Evolutionary conservation across 176 grass and related monocot genomes (phyloP).

Genomic region (Juncus inflexus): DNA sequence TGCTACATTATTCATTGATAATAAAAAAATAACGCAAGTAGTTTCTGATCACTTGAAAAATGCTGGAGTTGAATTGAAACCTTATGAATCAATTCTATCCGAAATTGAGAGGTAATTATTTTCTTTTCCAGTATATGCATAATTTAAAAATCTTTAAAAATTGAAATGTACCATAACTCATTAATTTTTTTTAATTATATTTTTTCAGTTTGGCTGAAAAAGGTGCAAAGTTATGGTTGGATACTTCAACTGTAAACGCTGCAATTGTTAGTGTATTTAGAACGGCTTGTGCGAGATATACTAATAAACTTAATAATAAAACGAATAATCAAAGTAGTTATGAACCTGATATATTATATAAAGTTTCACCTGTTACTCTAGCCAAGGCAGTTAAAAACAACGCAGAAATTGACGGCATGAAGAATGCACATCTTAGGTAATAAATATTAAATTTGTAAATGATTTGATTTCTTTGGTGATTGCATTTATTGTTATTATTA

Average conservation of each 20-base stretch:
- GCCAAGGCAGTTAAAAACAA: conserved; percentile 87
- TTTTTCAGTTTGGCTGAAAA: conserved; percentile 70
- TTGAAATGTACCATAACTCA: not conserved
- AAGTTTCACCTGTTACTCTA: conserved; percentile 66
- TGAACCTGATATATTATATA: conserved; percentile 45
- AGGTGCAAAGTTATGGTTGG: conserved; percentile 75
- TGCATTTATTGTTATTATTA: conserved; percentile 20
- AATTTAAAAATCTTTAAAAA: too few relatives aligned
- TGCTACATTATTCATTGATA: conserved; percentile 83
- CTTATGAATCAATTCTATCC: conserved; percentile 67
- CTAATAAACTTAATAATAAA: conserved; percentile 24
- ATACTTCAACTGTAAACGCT: conserved; percentile 87
- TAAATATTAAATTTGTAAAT: conserved; percentile 12
- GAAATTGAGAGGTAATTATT: conserved; percentile 65
- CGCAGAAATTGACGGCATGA: conserved; percentile 88
- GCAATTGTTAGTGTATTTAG: conserved; percentile 75
- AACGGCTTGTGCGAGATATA: conserved; percentile 42
- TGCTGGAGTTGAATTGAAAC: conserved; percentile 69
- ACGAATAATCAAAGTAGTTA: conserved; percentile 21
- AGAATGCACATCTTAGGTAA: conserved; percentile 81
- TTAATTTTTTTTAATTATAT: conserved; percentile 13
- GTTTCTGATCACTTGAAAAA: conserved; percentile 54
- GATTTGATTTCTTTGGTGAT: not conserved
- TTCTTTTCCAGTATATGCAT: not conserved
- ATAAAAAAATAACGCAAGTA: conserved; percentile 57